phyloP scores from a whole-genome alignment of 1,139 yeast genomes.

The Debaryomycetaceae sp. region DNA sequence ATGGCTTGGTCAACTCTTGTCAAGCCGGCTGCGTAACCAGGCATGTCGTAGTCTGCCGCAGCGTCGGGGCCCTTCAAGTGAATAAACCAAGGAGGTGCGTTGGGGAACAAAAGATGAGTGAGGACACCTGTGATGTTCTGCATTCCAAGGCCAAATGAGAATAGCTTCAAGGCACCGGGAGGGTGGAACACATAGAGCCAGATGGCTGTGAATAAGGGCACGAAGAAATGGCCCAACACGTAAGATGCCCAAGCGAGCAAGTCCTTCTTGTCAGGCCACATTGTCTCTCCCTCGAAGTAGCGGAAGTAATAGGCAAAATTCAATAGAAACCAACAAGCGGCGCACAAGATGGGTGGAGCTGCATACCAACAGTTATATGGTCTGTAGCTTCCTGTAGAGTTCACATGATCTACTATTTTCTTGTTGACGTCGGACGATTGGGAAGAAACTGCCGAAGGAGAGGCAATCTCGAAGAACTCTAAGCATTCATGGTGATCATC shows the following conservation, averaged over 20 bases:
- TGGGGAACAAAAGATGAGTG: constrained; percentile 60
- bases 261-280: constrained; percentile 33
- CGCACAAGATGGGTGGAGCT: constrained; percentile 28
- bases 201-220: constrained; percentile 59
- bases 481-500: background rate
- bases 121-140: constrained; percentile 59
- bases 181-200: constrained; percentile 66
- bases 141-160: constrained; percentile 50
- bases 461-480: background rate
- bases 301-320: constrained; percentile 39
- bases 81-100: constrained; percentile 72
- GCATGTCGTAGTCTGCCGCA: constrained; percentile 53
- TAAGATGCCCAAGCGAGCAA: constrained; percentile 58
- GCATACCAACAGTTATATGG: constrained; percentile 17
- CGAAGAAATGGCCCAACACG: constrained; percentile 56
- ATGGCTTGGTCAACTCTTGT: constrained; percentile 59
- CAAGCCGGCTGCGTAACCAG: constrained; percentile 69
- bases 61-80: constrained; percentile 55
- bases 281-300: constrained; percentile 16
- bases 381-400: background rate
- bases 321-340: constrained; percentile 35
- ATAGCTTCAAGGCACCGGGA: constrained; percentile 55
- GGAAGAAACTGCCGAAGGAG: background rate
- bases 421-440: background rate
- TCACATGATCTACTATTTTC: constrained; percentile 1